Conservation (phyloP, 2,329 filamentous ascomycete species). For the Penicillium sp. region DNA sequence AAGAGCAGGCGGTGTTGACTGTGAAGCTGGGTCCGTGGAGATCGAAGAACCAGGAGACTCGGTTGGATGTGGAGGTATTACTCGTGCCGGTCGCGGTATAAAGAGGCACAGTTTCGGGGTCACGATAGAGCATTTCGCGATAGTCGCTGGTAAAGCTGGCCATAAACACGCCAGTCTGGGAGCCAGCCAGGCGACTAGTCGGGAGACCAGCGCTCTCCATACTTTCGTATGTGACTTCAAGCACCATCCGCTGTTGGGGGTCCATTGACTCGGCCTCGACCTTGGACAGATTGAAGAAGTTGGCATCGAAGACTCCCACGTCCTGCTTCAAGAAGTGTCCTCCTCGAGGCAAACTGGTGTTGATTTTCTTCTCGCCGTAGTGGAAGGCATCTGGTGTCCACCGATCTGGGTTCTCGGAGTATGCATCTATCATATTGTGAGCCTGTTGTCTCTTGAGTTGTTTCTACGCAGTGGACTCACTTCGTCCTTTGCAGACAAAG, state of each 20-base stretch:
- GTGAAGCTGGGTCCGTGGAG: constrained; percentile 1
- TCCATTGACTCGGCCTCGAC: constrained; percentile 7
- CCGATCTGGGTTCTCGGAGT: background rate
- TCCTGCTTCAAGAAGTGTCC: constrained; percentile 6
- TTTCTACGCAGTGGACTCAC: background rate
- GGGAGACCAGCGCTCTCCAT: constrained; percentile 6
- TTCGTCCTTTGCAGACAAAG: background rate
- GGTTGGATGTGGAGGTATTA: background rate
- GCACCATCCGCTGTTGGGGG: constrained; percentile 4
- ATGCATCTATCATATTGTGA: background rate
- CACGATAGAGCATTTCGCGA: background rate
- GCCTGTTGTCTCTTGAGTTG: no score
- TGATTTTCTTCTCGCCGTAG: background rate
- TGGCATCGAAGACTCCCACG: constrained; percentile 1
- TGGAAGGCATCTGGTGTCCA: background rate
- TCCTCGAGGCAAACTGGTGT: background rate
- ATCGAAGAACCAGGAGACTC: constrained; percentile 3
- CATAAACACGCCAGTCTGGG: constrained; percentile 3
- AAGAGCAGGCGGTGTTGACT: constrained; percentile 9
- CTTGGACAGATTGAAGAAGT: constrained; percentile 5
- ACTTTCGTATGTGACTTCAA: constrained; percentile 5
- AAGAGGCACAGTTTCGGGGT: background rate
- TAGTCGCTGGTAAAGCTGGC: constrained; percentile 6
- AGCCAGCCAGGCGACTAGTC: background rate
- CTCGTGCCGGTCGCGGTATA: background rate